These are phyloP conservation scores for Neltuma alba DNA, from an alignment of 306 rosid species.

Conservation along the genomic window DNA sequence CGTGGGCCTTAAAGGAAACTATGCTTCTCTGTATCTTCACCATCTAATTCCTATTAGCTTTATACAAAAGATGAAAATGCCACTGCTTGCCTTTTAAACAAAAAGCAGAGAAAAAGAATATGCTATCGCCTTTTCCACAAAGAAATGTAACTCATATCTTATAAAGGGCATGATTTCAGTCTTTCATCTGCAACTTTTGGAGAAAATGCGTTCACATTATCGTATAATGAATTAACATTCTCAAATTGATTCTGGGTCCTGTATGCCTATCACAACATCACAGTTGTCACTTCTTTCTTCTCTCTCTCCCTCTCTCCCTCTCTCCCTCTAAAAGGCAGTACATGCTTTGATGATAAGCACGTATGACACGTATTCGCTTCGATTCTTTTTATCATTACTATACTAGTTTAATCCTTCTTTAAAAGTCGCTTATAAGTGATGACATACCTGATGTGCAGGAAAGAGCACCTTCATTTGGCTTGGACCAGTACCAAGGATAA, in stretches of 20 bases:
- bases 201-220: not conserved
- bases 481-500: conserved; percentile 59
- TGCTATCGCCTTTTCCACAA: not conserved
- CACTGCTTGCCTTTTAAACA: no score
- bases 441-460: conserved; percentile 36
- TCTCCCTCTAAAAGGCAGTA: no score
- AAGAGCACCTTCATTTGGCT: conserved; percentile 49
- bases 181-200: not conserved
- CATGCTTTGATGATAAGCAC: not conserved
- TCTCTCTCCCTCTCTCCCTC: no score
- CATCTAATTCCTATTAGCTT: not conserved
- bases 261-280: not conserved
- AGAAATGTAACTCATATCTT: not conserved
- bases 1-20: no score
- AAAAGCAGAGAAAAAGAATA: not conserved
- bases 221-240: not conserved
- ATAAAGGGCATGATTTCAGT: not conserved
- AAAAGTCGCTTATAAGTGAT: not conserved
- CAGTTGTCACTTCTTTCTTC: no score
- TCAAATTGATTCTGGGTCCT: not conserved
- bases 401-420: not conserved
- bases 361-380: not conserved
- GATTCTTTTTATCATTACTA: not conserved
- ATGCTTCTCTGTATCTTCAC: not conserved
- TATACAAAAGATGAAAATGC: no score